These are phyloP conservation scores for Nakazawaea wyomingensis DNA, from an alignment of 805 yeast genomes.

Conservation along the genomic window DNA sequence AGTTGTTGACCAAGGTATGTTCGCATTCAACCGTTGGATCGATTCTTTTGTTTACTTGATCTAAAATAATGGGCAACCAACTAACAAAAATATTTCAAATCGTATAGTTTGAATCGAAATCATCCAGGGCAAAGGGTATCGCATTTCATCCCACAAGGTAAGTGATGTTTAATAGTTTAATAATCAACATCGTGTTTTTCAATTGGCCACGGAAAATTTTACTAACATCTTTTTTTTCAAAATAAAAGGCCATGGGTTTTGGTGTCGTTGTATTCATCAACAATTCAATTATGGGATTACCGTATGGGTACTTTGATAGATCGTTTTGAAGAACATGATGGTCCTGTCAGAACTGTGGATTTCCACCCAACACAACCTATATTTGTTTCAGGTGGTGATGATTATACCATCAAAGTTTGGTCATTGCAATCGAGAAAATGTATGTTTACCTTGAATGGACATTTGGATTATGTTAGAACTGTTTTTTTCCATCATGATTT, in stretches of 20 bases:
- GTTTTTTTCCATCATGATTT: slow-evolving; percentile 92
- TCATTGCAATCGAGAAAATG: slow-evolving; percentile 87
- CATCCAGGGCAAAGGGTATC: slow-evolving; percentile 95
- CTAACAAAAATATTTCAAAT: slow-evolving; percentile 15
- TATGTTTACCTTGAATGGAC: slow-evolving; percentile 86
- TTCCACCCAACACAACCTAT: slow-evolving; percentile 98
- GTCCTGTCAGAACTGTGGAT: slow-evolving; percentile 93
- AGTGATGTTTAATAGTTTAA: slow-evolving; percentile 15
- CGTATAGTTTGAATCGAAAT: slow-evolving; percentile 90
- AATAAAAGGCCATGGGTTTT: slow-evolving; percentile 89
- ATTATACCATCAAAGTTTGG: slow-evolving; percentile 94
- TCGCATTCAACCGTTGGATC: background rate
- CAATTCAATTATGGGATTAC: slow-evolving; percentile 99
- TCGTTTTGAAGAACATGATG: slow-evolving; percentile 96
- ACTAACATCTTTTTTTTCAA: background rate
- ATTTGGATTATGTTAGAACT: slow-evolving; percentile 91
- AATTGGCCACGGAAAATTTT: background rate
- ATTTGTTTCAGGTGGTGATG: slow-evolving; percentile 97
- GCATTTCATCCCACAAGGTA: slow-evolving; percentile 89
- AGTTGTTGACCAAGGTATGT: slow-evolving; percentile 72
- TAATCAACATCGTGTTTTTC: too few relatives aligned
- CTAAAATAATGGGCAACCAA: too few relatives aligned
- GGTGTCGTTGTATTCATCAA: slow-evolving; percentile 92
- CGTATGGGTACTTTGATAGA: slow-evolving; percentile 98
- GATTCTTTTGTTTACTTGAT: slow-evolving; percentile 6